Base-by-base conservation (phyloP, 441 rosid species). In the Euphorbia schlechtendalii region DNA sequence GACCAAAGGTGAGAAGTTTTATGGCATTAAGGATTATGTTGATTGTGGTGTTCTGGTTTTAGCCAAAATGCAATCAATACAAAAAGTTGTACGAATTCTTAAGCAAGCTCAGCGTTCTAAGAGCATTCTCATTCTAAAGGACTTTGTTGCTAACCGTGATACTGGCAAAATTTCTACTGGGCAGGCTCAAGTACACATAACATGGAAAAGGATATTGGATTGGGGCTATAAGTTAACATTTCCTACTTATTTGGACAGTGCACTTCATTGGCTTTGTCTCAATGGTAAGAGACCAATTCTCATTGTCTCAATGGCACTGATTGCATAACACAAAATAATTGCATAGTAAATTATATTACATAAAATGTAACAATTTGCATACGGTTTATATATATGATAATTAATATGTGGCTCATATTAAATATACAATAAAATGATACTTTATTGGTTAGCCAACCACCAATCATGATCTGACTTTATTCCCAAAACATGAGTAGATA, bases 31-130 rank as follows among this genome's bases (percentile, higher is more conserved):
- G 34, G 49, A 41, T 24, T 18, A 45, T 48, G 30, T 62, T 11
- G 69, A 38, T 20, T 56, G 22, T 56, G 62, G 69, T 9, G n/a
- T n/a, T 55, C 27, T 24, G 69, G 61, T 3, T 65, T 8, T 65
- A 40, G 41, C 25, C 54, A 40, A 22, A 8, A n/a, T 1, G 27
- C 5, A 65, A 55, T n/a, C 61, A 65, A 27, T 65, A 36, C 12
- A 40, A 65, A 27, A n/a, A n/a, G 68, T 54, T 22, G 22, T n/a
- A 40, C 53, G 52, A 17, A 53, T 54, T 7, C 41, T 55, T 25
- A 12, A 38, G 17, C 18, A 52, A 28, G 9, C 14, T 3, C 5
- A 0, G 18, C 3, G 0, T 48, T 14, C 17, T 63, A 15, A 52
- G 8, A 6, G 22, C 5, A 27, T 17, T 46, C 22, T 7, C 24